These are phyloP conservation scores for Calonectria hongkongensis DNA, from an alignment of 2,329 filamentous ascomycete species.

Conservation along the genomic window DNA sequence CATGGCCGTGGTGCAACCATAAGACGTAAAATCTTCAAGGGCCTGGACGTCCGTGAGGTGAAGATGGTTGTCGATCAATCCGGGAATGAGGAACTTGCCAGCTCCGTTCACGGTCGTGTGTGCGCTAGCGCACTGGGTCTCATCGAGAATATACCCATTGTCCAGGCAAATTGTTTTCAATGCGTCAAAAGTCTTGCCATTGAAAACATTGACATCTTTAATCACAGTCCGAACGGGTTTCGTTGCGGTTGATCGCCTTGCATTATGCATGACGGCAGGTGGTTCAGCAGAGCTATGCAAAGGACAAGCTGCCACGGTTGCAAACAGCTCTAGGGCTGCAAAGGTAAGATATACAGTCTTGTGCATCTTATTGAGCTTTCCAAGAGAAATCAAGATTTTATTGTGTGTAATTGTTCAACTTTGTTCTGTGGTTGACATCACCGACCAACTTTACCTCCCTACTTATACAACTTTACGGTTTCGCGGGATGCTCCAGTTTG, in stretches of 20 bases:
- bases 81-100: constrained; percentile 1
- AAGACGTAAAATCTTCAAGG: background rate
- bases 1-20: constrained; percentile 8
- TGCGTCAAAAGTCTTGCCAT: background rate
- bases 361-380: background rate
- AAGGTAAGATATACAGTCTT: background rate
- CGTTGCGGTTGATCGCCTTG: background rate
- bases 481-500: too few species aligned
- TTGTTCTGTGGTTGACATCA: background rate
- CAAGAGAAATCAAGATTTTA: background rate
- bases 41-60: background rate
- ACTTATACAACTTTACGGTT: background rate
- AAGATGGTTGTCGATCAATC: constrained; percentile 20
- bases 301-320: background rate
- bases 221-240: background rate
- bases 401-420: background rate
- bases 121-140: background rate
- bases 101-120: background rate
- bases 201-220: background rate
- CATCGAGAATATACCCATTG: background rate
- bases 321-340: background rate
- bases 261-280: background rate
- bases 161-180: background rate
- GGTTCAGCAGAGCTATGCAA: background rate
- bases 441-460: too few species aligned